These are phyloP conservation scores for Blastocystis sp. DNA, from an alignment of 352 stramenopile genomes.

Conservation along the genomic window DNA sequence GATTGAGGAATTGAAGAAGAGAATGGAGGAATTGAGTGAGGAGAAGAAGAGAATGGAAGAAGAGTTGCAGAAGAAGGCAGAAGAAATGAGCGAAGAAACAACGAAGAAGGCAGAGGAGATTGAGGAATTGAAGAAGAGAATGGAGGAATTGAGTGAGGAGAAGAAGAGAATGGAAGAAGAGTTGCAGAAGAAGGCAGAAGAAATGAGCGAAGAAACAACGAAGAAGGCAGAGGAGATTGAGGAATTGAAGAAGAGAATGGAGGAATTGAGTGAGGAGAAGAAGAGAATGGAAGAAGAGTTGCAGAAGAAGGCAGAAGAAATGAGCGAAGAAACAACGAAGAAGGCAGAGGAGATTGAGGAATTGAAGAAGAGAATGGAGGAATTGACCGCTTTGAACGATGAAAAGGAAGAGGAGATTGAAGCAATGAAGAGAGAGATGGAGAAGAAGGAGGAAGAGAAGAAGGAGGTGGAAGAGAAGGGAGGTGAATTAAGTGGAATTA, in stretches of 20 bases:
- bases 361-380: neutral
- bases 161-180: neutral
- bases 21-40: neutral
- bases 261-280: neutral
- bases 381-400: too few species aligned
- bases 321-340: neutral
- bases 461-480: too few species aligned
- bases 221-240: neutral
- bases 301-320: neutral
- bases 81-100: neutral
- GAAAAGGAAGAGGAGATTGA: too few species aligned
- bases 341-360: neutral
- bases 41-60: too few species aligned
- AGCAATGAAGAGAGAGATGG: slow-evolving; percentile 10
- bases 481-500: too few species aligned
- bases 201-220: neutral
- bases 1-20: neutral
- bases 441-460: too few species aligned
- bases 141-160: neutral
- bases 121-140: neutral
- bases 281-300: neutral
- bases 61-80: neutral
- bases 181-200: neutral
- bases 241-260: neutral
- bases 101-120: neutral